Percentiles rank a stretch among this genome's conserved stretches.
Conservation (phyloP, 805 yeast genomes). For the Candida qinlingensis region DNA sequence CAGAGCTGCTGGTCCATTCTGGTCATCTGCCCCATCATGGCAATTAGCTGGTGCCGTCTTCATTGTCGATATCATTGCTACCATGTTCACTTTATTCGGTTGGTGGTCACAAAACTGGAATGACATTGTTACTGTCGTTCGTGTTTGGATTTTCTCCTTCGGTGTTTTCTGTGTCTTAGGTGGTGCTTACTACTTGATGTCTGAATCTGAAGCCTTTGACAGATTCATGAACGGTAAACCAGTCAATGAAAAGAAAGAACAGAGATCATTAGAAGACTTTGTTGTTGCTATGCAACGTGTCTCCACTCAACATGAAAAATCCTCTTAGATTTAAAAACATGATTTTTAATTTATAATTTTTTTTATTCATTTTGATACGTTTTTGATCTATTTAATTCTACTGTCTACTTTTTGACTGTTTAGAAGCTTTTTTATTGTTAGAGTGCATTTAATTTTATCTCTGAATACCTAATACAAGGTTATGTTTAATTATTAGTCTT, state of each 20-base stretch:
- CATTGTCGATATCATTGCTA: constrained; percentile 84
- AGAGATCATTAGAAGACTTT: constrained; percentile 78
- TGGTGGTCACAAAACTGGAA: constrained; percentile 99
- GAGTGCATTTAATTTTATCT: constrained; percentile 7
- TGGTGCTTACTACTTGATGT: constrained; percentile 94
- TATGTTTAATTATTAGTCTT: constrained; percentile 1
- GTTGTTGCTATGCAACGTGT: constrained; percentile 84
- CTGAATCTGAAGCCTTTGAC: constrained; percentile 74
- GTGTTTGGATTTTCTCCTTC: constrained; percentile 93
- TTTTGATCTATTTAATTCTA: constrained; percentile 5
- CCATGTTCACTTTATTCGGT: constrained; percentile 89
- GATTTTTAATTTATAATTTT: constrained; percentile 4
- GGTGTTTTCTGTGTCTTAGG: constrained; percentile 96
- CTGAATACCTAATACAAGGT: constrained; percentile 6
- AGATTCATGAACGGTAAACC: constrained; percentile 80
- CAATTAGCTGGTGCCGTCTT: constrained; percentile 93
- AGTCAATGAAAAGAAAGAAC: constrained; percentile 47
- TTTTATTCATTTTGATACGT: constrained; percentile 1
- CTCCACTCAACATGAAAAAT: constrained; percentile 84
- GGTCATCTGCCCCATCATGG: constrained; percentile 96
- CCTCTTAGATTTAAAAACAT: constrained; percentile 36
- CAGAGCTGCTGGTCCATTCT: constrained; percentile 97
- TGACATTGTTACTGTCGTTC: constrained; percentile 89
- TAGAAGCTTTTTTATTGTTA: constrained; percentile 4
- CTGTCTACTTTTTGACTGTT: background rate